Evolutionary conservation across 441 rosid genomes (phyloP).

Genomic region (Populus trichocarpa): DNA sequence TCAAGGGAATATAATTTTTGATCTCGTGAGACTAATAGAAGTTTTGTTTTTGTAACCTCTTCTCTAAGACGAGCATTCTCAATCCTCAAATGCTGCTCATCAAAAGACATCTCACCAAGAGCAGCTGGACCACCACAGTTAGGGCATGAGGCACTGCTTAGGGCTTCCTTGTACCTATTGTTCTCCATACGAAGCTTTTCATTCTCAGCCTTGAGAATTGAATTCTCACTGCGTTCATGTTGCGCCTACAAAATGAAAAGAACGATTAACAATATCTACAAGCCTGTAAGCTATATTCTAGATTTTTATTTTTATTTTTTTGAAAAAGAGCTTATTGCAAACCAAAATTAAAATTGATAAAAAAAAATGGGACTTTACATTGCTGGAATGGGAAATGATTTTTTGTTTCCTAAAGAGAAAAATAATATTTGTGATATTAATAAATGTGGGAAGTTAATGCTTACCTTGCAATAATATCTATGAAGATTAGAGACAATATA

Average conservation of each 20-base stretch:
- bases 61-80: slow-evolving; percentile 87
- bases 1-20: neutral
- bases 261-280: neutral
- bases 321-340: neutral
- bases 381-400: no score
- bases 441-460: neutral
- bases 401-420: no score
- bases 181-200: slow-evolving; percentile 86
- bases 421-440: neutral
- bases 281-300: neutral
- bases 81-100: slow-evolving; percentile 88
- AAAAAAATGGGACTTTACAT: no score
- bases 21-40: no score
- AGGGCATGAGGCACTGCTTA: slow-evolving; percentile 77
- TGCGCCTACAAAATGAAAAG: slow-evolving; percentile 49
- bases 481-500: neutral
- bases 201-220: slow-evolving; percentile 66
- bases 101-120: slow-evolving; percentile 95
- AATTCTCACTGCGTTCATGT: slow-evolving; percentile 78
- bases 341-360: neutral
- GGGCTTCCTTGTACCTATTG: slow-evolving; percentile 81
- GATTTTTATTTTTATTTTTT: no score
- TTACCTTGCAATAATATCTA: neutral
- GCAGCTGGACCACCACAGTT: slow-evolving; percentile 91
- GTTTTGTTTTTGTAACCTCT: slow-evolving; percentile 46